Base-by-base conservation (phyloP, 2,329 filamentous ascomycete species). In the Thielaviopsis populi region DNA sequence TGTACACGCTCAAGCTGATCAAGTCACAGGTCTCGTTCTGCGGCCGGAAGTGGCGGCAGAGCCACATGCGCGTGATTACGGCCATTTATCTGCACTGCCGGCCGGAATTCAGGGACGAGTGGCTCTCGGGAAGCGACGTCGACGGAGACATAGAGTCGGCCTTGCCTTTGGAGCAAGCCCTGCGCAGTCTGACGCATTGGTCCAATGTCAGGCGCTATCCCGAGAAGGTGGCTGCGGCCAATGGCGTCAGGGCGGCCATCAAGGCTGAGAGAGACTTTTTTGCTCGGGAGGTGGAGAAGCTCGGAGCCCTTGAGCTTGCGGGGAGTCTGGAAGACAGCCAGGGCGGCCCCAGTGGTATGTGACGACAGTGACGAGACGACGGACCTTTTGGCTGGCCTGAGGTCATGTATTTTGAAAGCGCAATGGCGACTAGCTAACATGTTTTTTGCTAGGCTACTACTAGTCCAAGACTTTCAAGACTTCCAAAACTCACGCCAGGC, bases 11-110 rank as follows among this genome's bases (percentile, higher is more conserved):
- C 69, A 99, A 99, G 75, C 81, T 99, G 0, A 97, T 97, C 84
- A 99, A 99, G 75, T 94, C 91, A 66, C 94, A 99, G 74, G 94
- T 99, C 3, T 94, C 94, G 0, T 99, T 96, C 78, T 97, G 92
- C 74, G 92, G 94, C 24, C 86, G 94, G 53, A 99, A 99, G 76
- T 99, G 94, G 94, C 86, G 94, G 15, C 94, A 97, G 76, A 86
- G 85, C 69, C 97, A 99, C 74, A 99, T 99, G 94, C 88, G 92
- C 63, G 91, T 97, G 71, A 99, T 99, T 71, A 99, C 94, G 0
- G 91, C 91, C 2, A 89, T 99, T 1, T 99, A 96, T 74, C 79
- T 99, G 59, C 89, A 96, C 75, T 96, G 92, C 71, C 82, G 91
- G 7, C 92, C 92, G 0, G 92, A 97, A 73, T 79, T 99, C 56